Evolutionary conservation across 2,329 filamentous ascomycete species (phyloP).

Genomic region (Anthostomella pinea): DNA sequence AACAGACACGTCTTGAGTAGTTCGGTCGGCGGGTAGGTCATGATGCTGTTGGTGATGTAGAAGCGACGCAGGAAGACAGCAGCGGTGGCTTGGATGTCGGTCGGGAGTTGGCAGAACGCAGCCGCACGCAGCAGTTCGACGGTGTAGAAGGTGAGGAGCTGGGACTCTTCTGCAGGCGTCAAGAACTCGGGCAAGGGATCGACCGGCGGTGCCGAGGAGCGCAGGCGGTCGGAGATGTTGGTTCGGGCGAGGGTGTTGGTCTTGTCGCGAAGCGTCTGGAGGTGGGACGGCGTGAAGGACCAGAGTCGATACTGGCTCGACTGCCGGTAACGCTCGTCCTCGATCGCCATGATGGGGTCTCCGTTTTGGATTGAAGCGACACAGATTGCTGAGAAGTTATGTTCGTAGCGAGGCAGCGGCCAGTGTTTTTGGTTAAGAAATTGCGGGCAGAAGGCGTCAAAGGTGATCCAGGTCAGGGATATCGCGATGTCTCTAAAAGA

Average conservation of each 20-base stretch:
- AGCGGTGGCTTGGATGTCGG: conserved; percentile 65
- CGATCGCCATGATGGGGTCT: conserved; percentile 68
- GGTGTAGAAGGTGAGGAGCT: conserved; percentile 76
- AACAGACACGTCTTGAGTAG: conserved; percentile 89
- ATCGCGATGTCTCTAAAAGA: no score
- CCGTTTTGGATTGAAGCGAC: no score
- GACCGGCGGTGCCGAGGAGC: conserved; percentile 48
- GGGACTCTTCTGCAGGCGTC: conserved; percentile 77
- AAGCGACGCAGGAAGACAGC: conserved; percentile 90
- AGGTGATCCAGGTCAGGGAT: no score
- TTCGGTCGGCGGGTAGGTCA: conserved; percentile 91
- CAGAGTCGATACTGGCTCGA: conserved; percentile 90
- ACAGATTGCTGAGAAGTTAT: no score
- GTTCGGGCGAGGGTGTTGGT: conserved; percentile 72
- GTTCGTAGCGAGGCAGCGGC: no score
- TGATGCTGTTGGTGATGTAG: conserved; percentile 91
- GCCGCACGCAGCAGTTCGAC: conserved; percentile 56
- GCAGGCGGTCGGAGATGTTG: conserved; percentile 58
- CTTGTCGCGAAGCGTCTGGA: conserved; percentile 68
- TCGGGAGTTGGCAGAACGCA: conserved; percentile 49
- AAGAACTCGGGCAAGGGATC: conserved; percentile 70
- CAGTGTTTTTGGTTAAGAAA: no score
- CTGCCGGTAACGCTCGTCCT: conserved; percentile 86
- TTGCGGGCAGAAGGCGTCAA: no score
- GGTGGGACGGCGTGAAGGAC: conserved; percentile 78